Base-by-base conservation (phyloP, 352 stramenopile species). In the Plasmopara halstedii region DNA sequence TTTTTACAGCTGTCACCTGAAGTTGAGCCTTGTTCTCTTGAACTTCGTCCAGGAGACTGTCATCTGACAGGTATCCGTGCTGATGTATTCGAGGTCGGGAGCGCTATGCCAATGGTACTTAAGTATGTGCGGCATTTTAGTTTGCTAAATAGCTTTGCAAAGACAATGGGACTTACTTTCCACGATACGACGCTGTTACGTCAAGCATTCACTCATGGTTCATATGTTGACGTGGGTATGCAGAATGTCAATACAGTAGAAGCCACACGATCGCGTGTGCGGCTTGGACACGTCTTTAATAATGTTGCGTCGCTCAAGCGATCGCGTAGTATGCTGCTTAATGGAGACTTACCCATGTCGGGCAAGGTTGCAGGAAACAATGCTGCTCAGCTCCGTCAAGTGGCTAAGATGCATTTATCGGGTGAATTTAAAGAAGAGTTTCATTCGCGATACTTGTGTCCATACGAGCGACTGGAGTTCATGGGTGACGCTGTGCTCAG, bases 401-500 rank as follows among this genome's bases (percentile, higher is more conserved):
- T 87, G 14, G 59, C 75, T 0, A 64, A 80, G 14, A 74, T 73
- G 45, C 79, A 86, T 33, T 62, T 87, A 14, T 73, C 72, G 5
- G 56, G 53, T 0, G 79, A 89, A 36, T 89, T 87, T 42, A 78
- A 78, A 26, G 61, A 85, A n/a, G 67, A 87, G 46, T 87, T 85
- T 20, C 70, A 86, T 50, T 88, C 80, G 3, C 68, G 68, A 10
- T 91, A 75, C 41, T 49, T 87, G 29, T 90, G 79, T 35, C 73
- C 82, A 34, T 91, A 94, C 47, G 80, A 92, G 26, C 76, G 83
- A 3, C 62, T 94, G 18, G 80, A 90, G 56, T 94, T 92, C 57
- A 48, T 94, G 0, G 83, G 83, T 10, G 81, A 94, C 35, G 75
- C 80, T 0, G 83, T 89, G 42, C 60, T 94, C n/a, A 81, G 78